Evolutionary conservation across 2,329 filamentous ascomycete genomes (phyloP), one percentile per base, ranked within the genome.

Genomic region (Alternaria sp.): DNA sequence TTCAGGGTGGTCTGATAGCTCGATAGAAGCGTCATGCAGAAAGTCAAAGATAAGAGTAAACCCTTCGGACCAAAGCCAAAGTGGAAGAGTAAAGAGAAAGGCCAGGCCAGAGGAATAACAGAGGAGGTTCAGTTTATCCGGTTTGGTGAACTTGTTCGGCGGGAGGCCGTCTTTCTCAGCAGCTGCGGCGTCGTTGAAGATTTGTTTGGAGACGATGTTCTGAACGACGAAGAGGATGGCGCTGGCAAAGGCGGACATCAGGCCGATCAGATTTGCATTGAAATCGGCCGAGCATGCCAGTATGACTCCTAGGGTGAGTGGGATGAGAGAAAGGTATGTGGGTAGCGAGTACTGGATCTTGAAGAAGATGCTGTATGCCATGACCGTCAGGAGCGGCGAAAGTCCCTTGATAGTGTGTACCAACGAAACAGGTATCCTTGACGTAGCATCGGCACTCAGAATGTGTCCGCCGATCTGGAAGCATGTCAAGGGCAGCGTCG

Each of bases 351-450:
- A 98, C 67, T 87, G 89, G 63, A 98, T 96, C 71, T 93, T 86
- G 81, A 94, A 97, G 75, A 97, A 85, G 67, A 97, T 80, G 55
- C 95, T 90, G 77, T 99, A 99, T 54, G 95, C 95, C 57, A 97
- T 80, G 43, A 99, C 95, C 0, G 95, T 99, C 78, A 99, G 96
- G 8, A 99, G 84, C 4, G 95, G 95, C 3, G 94, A 98, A 27
- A 99, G 87, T 8, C 95, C 95, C 82, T 99, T 99, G 81, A 99
- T 98, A 1, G 95, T 99, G 80, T 99, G 95, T 4, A 99, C 95
- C 36, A 99, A 86, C 7, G 95, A 98, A 1, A 99, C 95, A 0
- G 95, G 94, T 56, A 99, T 98, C 77, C 93, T 92, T 52, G 93
- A 91, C 32, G 94, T 99, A 28, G 95, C 94, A 66, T 93, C 95